phyloP scores from a whole-genome alignment of 2,329 filamentous ascomycete species.

The Exophiala bonariae region DNA sequence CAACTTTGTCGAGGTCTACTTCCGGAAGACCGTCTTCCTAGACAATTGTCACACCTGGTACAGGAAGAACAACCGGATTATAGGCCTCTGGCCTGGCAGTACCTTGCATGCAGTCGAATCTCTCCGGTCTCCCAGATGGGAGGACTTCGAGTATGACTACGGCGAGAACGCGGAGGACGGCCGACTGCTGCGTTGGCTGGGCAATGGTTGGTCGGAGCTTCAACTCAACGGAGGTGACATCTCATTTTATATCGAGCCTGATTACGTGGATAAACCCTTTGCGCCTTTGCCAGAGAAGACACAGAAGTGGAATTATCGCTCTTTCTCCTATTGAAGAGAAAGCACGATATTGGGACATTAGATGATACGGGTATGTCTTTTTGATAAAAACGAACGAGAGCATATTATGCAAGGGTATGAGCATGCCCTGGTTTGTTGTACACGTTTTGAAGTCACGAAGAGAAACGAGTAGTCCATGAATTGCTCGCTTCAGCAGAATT shows the following conservation, averaged over 20 bases:
- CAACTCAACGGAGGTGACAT: constrained; percentile 2
- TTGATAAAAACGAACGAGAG: too few relatives aligned
- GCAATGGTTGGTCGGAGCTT: constrained; percentile 14
- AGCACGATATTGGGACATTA: not conserved
- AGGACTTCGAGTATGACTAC: constrained; percentile 45
- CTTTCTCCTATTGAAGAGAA: constrained; percentile 1
- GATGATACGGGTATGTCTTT: too few relatives aligned
- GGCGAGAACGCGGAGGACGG: constrained; percentile 5
- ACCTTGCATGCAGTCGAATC: constrained; percentile 48
- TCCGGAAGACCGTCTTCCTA: constrained; percentile 13
- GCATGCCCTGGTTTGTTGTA: too few relatives aligned
- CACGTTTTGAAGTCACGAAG: too few relatives aligned
- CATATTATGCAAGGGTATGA: too few relatives aligned
- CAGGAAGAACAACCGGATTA: constrained; percentile 43
- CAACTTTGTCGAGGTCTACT: constrained; percentile 6
- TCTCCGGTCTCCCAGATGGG: constrained; percentile 40
- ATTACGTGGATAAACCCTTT: constrained; percentile 7
- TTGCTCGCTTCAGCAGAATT: too few relatives aligned
- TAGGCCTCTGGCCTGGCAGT: constrained; percentile 51
- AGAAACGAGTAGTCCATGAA: too few relatives aligned
- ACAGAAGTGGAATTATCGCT: constrained; percentile 6
- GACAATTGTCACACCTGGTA: constrained; percentile 26
- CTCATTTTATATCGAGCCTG: constrained; percentile 9
- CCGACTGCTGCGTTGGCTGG: constrained; percentile 32
- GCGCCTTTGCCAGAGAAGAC: constrained; percentile 2